These are phyloP conservation scores for Cystobasidium slooffiae DNA, from an alignment of 1,284 basidiomycete species.

Conservation along the genomic window DNA sequence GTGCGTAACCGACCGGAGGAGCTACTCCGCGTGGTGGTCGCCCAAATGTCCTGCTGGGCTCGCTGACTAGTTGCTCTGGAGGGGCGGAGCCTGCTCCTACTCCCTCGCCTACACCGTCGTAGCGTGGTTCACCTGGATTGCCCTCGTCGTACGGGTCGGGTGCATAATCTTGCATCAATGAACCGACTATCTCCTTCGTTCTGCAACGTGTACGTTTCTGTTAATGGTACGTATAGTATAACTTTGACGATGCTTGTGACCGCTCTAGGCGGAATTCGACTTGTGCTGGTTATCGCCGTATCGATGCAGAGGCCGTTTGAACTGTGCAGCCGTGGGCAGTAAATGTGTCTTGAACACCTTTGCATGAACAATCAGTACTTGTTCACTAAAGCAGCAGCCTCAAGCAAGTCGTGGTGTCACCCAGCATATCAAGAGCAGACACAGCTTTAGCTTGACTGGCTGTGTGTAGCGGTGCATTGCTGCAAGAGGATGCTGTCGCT, in stretches of 20 bases:
- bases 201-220: neutral
- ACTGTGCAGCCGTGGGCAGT: too few relatives aligned
- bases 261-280: too few relatives aligned
- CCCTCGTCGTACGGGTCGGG: constrained; percentile 5
- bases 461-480: neutral
- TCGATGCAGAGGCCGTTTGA: too few relatives aligned
- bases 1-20: neutral
- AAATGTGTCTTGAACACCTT: too few relatives aligned
- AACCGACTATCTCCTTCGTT: too few relatives aligned
- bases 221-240: too few relatives aligned
- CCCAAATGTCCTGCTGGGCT: constrained; percentile 16
- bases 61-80: neutral
- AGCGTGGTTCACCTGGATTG: neutral
- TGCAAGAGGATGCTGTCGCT: neutral
- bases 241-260: too few relatives aligned
- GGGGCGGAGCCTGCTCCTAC: constrained; percentile 10
- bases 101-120: neutral
- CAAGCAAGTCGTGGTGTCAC: too few relatives aligned
- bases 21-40: constrained; percentile 8
- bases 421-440: neutral
- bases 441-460: constrained; percentile 6
- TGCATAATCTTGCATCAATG: constrained; percentile 16
- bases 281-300: too few relatives aligned
- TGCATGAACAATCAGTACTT: too few relatives aligned
- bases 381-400: too few relatives aligned